Conservation (phyloP, 1,284 basidiomycete species). For the Apiotrichum siamense region DNA sequence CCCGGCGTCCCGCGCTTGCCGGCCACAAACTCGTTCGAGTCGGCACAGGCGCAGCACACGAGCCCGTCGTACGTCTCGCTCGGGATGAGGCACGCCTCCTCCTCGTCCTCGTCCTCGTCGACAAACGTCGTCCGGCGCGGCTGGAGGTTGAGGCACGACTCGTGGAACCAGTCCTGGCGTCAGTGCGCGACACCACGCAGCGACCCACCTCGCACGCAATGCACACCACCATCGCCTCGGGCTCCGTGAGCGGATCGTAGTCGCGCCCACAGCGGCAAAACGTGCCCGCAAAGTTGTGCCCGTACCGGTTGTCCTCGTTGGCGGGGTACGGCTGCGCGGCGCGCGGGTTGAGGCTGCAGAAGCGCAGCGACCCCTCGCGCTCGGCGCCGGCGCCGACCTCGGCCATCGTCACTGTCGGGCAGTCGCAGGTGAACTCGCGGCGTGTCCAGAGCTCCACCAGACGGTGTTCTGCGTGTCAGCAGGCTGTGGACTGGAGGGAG, state of each 20-base stretch:
- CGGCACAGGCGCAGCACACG: slow-evolving; percentile 36
- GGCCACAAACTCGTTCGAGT: slow-evolving; percentile 4
- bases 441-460: slow-evolving; percentile 46
- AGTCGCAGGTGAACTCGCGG: slow-evolving; percentile 45
- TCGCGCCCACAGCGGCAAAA: slow-evolving; percentile 46
- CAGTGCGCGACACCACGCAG: too few relatives aligned
- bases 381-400: background rate
- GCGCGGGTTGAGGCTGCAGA: slow-evolving; percentile 32
- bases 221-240: slow-evolving; percentile 45
- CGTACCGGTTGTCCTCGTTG: slow-evolving; percentile 38
- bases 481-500: too few relatives aligned
- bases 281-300: slow-evolving; percentile 36
- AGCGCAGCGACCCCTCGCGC: slow-evolving; percentile 1
- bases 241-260: slow-evolving; percentile 45
- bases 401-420: slow-evolving; percentile 35
- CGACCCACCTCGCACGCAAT: slow-evolving; percentile 45
- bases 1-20: slow-evolving; percentile 33
- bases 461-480: slow-evolving; percentile 37
- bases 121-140: slow-evolving; percentile 1
- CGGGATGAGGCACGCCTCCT: slow-evolving; percentile 35
- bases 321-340: slow-evolving; percentile 27
- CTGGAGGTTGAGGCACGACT: slow-evolving; percentile 41
- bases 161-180: slow-evolving; percentile 43
- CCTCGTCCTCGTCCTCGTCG: slow-evolving; percentile 37
- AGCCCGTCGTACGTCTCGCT: slow-evolving; percentile 42